Evolutionary conservation across 2,329 filamentous ascomycete genomes (phyloP).

Genomic region (Akanthomyces dipterigenus): DNA sequence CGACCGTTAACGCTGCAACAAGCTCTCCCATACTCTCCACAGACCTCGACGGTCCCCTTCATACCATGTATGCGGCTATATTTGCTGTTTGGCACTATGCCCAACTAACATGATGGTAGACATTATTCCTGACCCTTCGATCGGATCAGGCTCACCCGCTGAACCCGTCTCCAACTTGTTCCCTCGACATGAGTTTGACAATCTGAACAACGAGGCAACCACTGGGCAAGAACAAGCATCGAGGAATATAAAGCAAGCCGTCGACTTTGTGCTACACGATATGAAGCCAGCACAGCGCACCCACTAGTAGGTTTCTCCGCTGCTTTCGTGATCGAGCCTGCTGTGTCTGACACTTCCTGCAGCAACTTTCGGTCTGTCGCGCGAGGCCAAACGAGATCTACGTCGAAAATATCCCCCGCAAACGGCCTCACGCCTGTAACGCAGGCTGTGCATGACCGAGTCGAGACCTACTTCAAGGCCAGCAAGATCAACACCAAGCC

Average conservation of each 20-base stretch:
- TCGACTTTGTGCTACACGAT: constrained; percentile 68
- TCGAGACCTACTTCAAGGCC: constrained; percentile 33
- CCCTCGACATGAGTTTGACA: constrained; percentile 51
- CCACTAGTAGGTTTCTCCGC: constrained; percentile 48
- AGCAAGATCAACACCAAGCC: constrained; percentile 24
- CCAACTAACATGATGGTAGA: constrained; percentile 35
- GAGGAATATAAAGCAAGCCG: constrained; percentile 60
- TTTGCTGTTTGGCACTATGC: not conserved
- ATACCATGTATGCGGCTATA: constrained; percentile 53
- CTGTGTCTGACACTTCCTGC: constrained; percentile 20
- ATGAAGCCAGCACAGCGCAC: constrained; percentile 65
- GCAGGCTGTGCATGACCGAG: constrained; percentile 33
- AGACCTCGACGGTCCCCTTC: constrained; percentile 74
- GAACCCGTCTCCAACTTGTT: constrained; percentile 45
- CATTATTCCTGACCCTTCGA: constrained; percentile 57
- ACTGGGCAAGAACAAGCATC: constrained; percentile 48
- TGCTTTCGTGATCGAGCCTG: not conserved
- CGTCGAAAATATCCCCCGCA: constrained; percentile 28
- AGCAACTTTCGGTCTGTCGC: constrained; percentile 46
- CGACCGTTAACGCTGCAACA: constrained; percentile 61
- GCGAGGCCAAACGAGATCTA: constrained; percentile 14
- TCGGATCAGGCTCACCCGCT: constrained; percentile 50
- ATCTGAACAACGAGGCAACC: constrained; percentile 63
- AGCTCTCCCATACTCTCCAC: constrained; percentile 74
- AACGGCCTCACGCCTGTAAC: constrained; percentile 42